Evolutionary conservation across 2,329 filamentous ascomycete genomes (phyloP).

Genomic region (Cladosporium velox): DNA sequence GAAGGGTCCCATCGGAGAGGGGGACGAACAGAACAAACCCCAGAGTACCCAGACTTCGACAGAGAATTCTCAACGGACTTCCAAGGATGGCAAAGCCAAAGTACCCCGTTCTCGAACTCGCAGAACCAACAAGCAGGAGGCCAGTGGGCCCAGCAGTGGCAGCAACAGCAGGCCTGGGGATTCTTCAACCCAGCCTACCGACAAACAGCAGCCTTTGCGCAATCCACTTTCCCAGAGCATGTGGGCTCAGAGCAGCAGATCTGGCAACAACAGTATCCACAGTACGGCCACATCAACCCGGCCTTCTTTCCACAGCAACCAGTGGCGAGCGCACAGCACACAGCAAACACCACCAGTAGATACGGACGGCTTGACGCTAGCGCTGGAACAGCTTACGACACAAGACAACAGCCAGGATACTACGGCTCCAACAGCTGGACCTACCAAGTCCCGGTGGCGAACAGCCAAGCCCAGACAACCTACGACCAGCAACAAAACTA

Average conservation of each 20-base stretch:
- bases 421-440: not conserved
- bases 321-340: constrained; percentile 7
- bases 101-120: not conserved
- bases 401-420: not conserved
- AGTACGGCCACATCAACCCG: constrained; percentile 17
- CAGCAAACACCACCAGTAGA: not conserved
- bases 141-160: not conserved
- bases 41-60: not conserved
- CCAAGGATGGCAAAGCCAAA: not conserved
- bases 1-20: not conserved
- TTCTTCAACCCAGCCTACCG: not conserved
- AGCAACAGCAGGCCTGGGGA: not conserved
- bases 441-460: constrained; percentile 16
- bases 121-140: not conserved
- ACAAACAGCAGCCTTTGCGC: not conserved
- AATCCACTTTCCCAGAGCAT: not conserved
- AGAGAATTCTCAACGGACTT: not conserved
- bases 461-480: constrained; percentile 15
- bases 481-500: not conserved
- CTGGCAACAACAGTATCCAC: not conserved
- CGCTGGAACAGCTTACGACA: constrained; percentile 7
- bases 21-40: not conserved
- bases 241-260: not conserved
- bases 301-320: constrained; percentile 11
- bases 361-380: constrained; percentile 6